Percentiles rank a stretch among this genome's conserved stretches.
Conservation (phyloP, 768 basidiomycete genomes). For the Boletellus ananas region DNA sequence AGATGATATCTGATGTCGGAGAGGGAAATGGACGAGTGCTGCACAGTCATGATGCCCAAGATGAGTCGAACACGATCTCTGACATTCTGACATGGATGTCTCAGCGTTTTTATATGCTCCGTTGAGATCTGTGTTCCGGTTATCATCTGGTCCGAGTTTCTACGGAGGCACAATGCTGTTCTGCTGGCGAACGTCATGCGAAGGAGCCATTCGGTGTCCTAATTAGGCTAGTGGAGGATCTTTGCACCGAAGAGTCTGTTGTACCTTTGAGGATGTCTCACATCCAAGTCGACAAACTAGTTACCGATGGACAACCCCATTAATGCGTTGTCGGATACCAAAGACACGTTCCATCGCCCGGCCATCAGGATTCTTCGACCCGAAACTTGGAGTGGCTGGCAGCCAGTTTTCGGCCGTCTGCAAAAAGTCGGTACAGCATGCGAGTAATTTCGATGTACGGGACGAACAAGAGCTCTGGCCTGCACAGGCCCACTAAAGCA, state of each 20-base stretch:
- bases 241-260: neutral
- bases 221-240: neutral
- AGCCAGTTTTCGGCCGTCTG: neutral
- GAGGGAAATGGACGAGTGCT: neutral
- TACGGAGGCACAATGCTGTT: neutral
- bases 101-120: slow-evolving; percentile 7
- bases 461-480: neutral
- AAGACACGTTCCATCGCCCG: neutral
- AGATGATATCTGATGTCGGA: slow-evolving; percentile 20
- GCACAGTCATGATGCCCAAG: slow-evolving; percentile 12
- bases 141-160: neutral
- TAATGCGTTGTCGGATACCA: neutral
- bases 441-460: neutral
- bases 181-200: neutral
- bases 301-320: neutral
- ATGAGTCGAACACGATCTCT: neutral
- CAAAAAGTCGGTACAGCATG: neutral
- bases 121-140: neutral
- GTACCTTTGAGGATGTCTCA: neutral
- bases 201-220: neutral
- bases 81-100: neutral
- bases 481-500: neutral
- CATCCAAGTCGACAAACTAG: no score
- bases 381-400: no score
- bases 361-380: neutral